Conservation (phyloP, 768 basidiomycete genomes). For the Pleurotus cornucopiae region DNA sequence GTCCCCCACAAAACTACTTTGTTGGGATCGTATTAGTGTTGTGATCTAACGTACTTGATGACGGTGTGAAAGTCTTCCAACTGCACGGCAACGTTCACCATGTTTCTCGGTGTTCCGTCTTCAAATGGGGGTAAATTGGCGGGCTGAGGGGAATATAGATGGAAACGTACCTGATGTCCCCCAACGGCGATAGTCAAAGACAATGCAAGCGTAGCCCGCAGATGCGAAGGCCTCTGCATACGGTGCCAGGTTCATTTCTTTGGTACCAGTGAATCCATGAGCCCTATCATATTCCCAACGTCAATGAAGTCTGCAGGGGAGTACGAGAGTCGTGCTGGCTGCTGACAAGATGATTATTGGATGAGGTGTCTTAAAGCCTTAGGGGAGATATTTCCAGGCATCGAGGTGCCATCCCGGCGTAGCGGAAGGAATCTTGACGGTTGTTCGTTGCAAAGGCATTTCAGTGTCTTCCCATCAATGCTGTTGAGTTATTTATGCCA, state of each 20-base stretch:
- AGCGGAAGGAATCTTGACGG: conserved; percentile 24
- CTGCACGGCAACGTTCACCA: conserved; percentile 24
- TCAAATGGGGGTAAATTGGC: neutral
- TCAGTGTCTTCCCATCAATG: neutral
- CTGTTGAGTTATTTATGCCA: too few species aligned
- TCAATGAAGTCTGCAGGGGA: neutral
- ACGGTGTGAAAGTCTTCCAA: conserved; percentile 32
- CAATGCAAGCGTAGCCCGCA: conserved; percentile 25
- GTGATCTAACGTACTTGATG: conserved; percentile 25
- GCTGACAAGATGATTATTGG: conserved; percentile 27
- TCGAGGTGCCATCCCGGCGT: conserved; percentile 27
- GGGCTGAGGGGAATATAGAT: neutral
- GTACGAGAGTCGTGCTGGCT: neutral
- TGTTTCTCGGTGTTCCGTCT: conserved; percentile 26
- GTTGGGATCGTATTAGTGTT: conserved; percentile 23
- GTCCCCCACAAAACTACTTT: conserved; percentile 30
- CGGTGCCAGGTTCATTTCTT: conserved; percentile 23
- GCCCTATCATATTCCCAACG: conserved; percentile 18
- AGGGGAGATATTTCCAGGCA: conserved; percentile 27
- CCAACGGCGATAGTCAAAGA: conserved; percentile 35
- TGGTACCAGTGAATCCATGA: conserved; percentile 25
- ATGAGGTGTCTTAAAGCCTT: conserved; percentile 4
- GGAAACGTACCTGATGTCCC: conserved; percentile 24
- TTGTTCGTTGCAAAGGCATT: neutral
- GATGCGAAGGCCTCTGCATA: conserved; percentile 25